phyloP scores from a whole-genome alignment of 2,329 filamentous ascomycete species.

The Neurospora sp. region DNA sequence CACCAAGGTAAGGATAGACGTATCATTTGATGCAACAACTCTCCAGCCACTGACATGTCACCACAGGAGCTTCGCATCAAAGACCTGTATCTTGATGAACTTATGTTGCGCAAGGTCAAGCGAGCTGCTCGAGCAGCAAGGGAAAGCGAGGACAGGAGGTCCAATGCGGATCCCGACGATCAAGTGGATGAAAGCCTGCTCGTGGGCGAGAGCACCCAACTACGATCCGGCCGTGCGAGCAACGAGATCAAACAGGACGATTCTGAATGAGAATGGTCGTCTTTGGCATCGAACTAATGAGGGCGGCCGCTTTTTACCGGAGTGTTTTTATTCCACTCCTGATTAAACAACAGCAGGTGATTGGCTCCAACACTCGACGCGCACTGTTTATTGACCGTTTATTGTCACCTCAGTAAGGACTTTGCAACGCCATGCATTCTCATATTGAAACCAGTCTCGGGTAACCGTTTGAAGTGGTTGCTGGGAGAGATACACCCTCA shows the following conservation, averaged over 20 bases:
- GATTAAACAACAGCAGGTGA: neutral
- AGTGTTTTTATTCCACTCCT: neutral
- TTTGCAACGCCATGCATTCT: neutral
- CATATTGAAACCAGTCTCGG: neutral
- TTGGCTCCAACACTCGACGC: neutral
- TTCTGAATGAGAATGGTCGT: neutral
- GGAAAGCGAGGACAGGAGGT: conserved; percentile 33
- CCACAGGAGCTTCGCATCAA: conserved; percentile 35
- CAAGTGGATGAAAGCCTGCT: conserved; percentile 20
- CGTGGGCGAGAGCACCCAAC: conserved; percentile 10
- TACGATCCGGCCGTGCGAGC: conserved; percentile 8
- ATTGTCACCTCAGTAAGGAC: neutral
- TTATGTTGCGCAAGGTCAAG: conserved; percentile 48
- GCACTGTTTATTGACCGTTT: neutral
- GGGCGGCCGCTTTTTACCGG: neutral
- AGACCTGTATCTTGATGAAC: conserved; percentile 47
- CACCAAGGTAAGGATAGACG: conserved; percentile 33
- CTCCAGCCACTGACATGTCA: neutral
- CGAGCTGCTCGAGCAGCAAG: conserved; percentile 37
- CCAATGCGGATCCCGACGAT: conserved; percentile 26
- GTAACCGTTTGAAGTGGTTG: neutral
- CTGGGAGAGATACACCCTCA: neutral
- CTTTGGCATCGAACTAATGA: neutral
- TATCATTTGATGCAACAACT: neutral
- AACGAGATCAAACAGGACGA: conserved; percentile 12